Evolutionary conservation across 2,329 filamentous ascomycete species (phyloP).

Genomic region (Whalleya microplaca): DNA sequence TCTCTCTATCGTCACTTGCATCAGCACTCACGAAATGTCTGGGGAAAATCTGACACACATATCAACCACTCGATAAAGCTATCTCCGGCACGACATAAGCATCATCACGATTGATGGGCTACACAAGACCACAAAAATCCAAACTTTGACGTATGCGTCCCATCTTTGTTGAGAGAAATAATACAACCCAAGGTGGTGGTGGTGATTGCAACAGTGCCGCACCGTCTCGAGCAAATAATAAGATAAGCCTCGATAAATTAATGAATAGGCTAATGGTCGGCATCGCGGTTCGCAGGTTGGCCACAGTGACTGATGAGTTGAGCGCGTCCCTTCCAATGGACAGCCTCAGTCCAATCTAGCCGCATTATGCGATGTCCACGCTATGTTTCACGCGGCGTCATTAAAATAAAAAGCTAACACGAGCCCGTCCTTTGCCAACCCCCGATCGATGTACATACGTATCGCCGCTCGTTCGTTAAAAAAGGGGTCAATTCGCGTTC

Average conservation of each 20-base stretch:
- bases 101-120: not conserved
- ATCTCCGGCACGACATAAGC: no score
- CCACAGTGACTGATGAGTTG: no score
- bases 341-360: not conserved
- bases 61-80: no score
- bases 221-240: not conserved
- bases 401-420: not conserved
- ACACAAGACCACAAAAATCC: not conserved
- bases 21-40: slow-evolving; percentile 2
- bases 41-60: slow-evolving; percentile 23
- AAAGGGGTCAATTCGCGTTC: not conserved
- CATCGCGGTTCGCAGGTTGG: no score
- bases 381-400: not conserved
- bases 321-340: no score
- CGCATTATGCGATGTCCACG: not conserved
- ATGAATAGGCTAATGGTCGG: not conserved
- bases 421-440: not conserved
- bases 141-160: not conserved
- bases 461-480: no score
- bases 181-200: not conserved
- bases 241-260: not conserved
- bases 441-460: no score
- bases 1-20: slow-evolving; percentile 20
- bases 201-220: no score
- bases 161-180: not conserved